Percentiles rank a stretch among this genome's conserved stretches.
These are phyloP conservation scores for Massariosphaeria phaeospora DNA, from an alignment of 495 filamentous ascomycete genomes.

Conservation along the genomic window DNA sequence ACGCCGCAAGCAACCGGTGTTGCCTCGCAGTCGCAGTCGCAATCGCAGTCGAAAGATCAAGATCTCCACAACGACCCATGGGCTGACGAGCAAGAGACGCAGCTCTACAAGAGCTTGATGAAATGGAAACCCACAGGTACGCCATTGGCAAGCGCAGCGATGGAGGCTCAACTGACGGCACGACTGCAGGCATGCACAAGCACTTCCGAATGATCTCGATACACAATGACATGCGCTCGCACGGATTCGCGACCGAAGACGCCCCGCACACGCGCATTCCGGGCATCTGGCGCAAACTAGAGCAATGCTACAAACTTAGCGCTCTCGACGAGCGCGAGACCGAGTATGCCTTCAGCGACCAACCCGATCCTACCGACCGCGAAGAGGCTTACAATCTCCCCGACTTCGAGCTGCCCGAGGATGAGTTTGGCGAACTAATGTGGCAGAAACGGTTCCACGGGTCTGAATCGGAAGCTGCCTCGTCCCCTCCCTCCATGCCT, in stretches of 20 bases:
- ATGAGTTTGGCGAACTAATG: constrained; percentile 72
- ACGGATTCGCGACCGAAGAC: constrained; percentile 67
- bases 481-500: constrained; percentile 45
- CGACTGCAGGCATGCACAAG: constrained; percentile 82
- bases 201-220: constrained; percentile 95
- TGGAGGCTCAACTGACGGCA: constrained; percentile 8
- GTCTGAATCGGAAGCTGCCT: constrained; percentile 46
- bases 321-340: constrained; percentile 76
- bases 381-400: constrained; percentile 58
- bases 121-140: constrained; percentile 90
- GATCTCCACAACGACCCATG: constrained; percentile 63
- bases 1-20: constrained; percentile 26
- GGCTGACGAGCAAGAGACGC: constrained; percentile 93
- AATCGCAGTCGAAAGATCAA: constrained; percentile 20
- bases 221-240: constrained; percentile 75
- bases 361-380: constrained; percentile 45
- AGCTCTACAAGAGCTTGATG: constrained; percentile 82
- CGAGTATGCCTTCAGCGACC: constrained; percentile 16
- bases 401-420: constrained; percentile 69
- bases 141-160: not conserved
- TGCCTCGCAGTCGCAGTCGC: constrained; percentile 16
- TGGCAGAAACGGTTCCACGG: constrained; percentile 54
- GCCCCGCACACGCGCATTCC: constrained; percentile 76
- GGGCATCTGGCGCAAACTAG: constrained; percentile 86
- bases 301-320: constrained; percentile 78